phyloP scores from a whole-genome alignment of 192 early-diverging fungal species.

The Backusella psychrophila region DNA sequence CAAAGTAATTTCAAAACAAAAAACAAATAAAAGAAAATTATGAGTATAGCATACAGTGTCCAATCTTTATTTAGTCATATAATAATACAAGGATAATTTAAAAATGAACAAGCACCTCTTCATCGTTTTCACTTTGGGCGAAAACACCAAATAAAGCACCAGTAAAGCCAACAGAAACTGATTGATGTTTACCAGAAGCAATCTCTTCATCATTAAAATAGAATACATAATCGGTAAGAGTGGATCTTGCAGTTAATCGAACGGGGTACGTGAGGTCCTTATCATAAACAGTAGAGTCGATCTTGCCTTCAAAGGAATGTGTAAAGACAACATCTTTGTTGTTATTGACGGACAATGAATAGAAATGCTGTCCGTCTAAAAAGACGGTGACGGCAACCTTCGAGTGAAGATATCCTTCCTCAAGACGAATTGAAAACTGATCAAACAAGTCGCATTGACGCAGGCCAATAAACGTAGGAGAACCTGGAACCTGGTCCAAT shows the following conservation, averaged over 20 bases:
- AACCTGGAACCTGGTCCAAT: neutral
- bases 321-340: neutral
- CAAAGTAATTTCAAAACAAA: too few species aligned
- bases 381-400: neutral
- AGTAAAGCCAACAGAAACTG: neutral
- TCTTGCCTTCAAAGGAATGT: neutral
- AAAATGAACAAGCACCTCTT: neutral
- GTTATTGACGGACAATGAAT: neutral
- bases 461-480: neutral
- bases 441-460: slow-evolving; percentile 1
- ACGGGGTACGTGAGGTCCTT: neutral
- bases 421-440: neutral
- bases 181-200: neutral
- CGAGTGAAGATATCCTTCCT: neutral
- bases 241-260: neutral
- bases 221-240: neutral
- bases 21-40: too few species aligned
- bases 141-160: neutral
- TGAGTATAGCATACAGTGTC: too few species aligned
- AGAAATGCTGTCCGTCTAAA: neutral
- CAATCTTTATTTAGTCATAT: too few species aligned
- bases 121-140: neutral
- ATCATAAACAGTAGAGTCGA: neutral
- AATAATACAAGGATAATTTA: neutral
- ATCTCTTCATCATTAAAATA: neutral